A percentile compares a stretch with the other conserved stretches of the same genome.
Conservation (phyloP, 768 basidiomycete species). For the Pleurotus sapidus region DNA sequence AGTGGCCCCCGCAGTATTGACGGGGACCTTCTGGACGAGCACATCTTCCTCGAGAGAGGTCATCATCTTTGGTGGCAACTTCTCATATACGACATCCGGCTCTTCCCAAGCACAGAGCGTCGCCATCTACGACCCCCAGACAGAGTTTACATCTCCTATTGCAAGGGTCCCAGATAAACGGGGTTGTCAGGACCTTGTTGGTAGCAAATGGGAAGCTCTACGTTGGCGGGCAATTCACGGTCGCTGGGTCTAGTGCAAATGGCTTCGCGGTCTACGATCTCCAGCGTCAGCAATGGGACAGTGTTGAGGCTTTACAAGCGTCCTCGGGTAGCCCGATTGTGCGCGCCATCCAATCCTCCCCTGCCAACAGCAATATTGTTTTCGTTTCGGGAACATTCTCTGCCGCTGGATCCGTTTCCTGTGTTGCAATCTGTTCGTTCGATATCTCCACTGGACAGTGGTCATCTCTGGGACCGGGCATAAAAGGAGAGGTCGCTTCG, state of each 20-base stretch:
- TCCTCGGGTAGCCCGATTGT: conserved; percentile 58
- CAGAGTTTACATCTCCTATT: conserved; percentile 51
- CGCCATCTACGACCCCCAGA: conserved; percentile 65
- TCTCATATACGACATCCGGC: conserved; percentile 51
- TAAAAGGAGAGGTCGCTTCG: conserved; percentile 77
- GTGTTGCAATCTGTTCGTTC: conserved; percentile 77
- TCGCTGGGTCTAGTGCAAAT: conserved; percentile 52
- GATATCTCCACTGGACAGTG: conserved; percentile 71
- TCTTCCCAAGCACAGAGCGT: conserved; percentile 48
- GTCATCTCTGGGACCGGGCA: conserved; percentile 74
- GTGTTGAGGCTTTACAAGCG: conserved; percentile 59
- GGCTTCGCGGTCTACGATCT: conserved; percentile 86
- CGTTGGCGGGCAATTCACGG: conserved; percentile 82
- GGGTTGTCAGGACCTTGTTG: conserved; percentile 73
- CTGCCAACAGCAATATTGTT: conserved; percentile 56
- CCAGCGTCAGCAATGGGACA: conserved; percentile 56
- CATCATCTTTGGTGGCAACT: conserved; percentile 88
- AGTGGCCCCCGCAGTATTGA: conserved; percentile 76
- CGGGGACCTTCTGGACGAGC: conserved; percentile 91
- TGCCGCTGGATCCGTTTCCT: conserved; percentile 70
- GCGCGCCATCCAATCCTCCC: conserved; percentile 64
- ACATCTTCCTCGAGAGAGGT: conserved; percentile 58
- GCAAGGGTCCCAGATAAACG: conserved; percentile 60
- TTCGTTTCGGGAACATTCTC: conserved; percentile 89
- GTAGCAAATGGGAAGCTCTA: conserved; percentile 72